Base-by-base conservation (phyloP, 2,329 filamentous ascomycete species). In the Microsporum canis region DNA sequence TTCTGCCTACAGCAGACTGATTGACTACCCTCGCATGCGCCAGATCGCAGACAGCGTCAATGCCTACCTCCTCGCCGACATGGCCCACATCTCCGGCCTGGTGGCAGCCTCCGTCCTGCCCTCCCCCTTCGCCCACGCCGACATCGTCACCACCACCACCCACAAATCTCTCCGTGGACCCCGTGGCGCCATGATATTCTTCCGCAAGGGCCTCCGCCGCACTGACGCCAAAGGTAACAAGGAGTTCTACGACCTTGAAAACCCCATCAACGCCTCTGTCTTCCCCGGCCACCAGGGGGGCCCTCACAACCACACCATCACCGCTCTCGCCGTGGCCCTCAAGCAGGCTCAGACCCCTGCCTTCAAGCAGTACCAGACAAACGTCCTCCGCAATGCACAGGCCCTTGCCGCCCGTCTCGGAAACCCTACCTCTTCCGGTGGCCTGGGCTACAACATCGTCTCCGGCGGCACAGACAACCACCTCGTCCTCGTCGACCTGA, bases 131-230 rank as follows among this genome's bases (percentile, higher is more conserved):
- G 81, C 85, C 65, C 81, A 95, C 76, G 92, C 94, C 67, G 94
- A 99, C 73, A 88, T 99, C 62, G 94, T 99, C 69, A 99, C 94
- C 65, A 99, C 94, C 65, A 99, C 94, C 65, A 99, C 94, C 55
- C 94, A 99, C 86, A 99, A 99, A 84, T 96, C 91, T 61, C 88
- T 99, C 68, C 91, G 94, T 77, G 94, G 94, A 63, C 94, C 94
- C 63, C 90, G 94, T 75, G 94, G 94, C 72, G 94, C 94, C 74
- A 99, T 99, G 94, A 99, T 99, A 80, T 99, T 99, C 85, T 99
- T 91, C 86, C 89, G 94, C 78, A 96, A 95, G 82, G 94, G 94
- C 65, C 87, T 96, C 64, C 88, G 92, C 71, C 90, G 88, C 71
- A 88, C 88, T 60, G 89, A 97, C 73, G 96, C 96, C 84, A 86